Evolutionary conservation across 2,329 filamentous ascomycete species (phyloP).

Genomic region (Trichoderma sp.): DNA sequence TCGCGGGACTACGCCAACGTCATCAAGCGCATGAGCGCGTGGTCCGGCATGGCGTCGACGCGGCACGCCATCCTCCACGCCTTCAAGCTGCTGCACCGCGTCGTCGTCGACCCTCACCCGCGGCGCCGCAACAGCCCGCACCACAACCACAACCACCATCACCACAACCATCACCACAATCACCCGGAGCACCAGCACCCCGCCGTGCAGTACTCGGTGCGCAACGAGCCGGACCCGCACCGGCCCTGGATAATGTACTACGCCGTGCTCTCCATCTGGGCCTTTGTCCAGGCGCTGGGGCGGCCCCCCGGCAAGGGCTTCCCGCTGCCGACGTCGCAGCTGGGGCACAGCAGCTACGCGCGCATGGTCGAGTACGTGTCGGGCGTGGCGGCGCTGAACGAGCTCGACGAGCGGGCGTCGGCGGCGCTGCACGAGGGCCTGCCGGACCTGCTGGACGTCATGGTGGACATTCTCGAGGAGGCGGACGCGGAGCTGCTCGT

Average conservation of each 20-base stretch:
- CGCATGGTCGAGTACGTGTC: constrained; percentile 52
- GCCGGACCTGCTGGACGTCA: constrained; percentile 49
- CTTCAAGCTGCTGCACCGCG: constrained; percentile 75
- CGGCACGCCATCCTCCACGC: constrained; percentile 84
- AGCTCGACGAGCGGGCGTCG: constrained; percentile 69
- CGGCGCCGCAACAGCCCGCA: constrained; percentile 33
- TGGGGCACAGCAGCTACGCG: constrained; percentile 39
- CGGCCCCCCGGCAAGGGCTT: constrained; percentile 51
- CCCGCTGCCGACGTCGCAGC: constrained; percentile 52
- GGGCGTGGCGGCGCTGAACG: constrained; percentile 68
- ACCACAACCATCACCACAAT: background rate
- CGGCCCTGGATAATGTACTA: constrained; percentile 91
- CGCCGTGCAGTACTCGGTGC: constrained; percentile 65
- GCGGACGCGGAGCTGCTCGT: constrained; percentile 68
- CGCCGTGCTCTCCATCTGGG: constrained; percentile 82
- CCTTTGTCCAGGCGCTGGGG: constrained; percentile 78
- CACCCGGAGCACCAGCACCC: constrained; percentile 39
- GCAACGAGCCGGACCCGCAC: constrained; percentile 79
- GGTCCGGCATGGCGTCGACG: constrained; percentile 73
- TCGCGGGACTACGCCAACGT: constrained; percentile 73
- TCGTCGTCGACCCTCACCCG: constrained; percentile 61
- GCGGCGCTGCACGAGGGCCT: constrained; percentile 64
- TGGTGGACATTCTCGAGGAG: constrained; percentile 48
- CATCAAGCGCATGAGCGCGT: constrained; percentile 73
- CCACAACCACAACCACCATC: constrained; percentile 27